Base-by-base conservation (phyloP, 1,284 basidiomycete species). In the Pseudozyma tsukubaensis region DNA sequence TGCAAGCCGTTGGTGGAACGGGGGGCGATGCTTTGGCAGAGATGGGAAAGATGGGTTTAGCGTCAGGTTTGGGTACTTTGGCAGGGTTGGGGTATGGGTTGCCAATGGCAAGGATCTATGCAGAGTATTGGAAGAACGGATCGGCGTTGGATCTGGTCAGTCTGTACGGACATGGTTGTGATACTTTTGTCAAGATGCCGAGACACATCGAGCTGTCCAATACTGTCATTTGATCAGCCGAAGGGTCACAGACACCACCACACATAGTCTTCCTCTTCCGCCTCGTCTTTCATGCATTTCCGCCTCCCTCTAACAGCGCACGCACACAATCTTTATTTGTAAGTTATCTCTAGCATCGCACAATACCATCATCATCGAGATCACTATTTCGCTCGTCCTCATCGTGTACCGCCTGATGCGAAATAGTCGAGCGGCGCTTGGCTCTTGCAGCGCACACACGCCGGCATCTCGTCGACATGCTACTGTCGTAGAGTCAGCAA, bases 91-190 rank as follows among this genome's bases (percentile, higher is more conserved):
- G 93, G 0, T 71, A 72, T 48, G 85, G 85, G 0, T 85, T 94
- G 59, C 93, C 93, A 4, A 92, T 94, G 91, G 92, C 92, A 81
- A 88, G 89, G 71, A 85, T 94, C 53, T 94, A 94, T 80, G 90
- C 92, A 24, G 89, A 72, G 44, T 82, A 80, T 60, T 81, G 72
- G 72, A 74, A 74, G 63, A 74, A 74, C 34, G 60, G 59, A 8
- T 60, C 56, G 10, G 59, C 66, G 47, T 45, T 69, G 21, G 64
- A 72, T 48, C 39, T 64, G 48, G 66, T 70, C 16, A 53, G 57
- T 19, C 36, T 64, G 45, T 72, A 59, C 43, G 63, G 67, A 12
- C 66, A 73, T 65, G 80, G 80, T 4, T 82, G 80, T 49, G 80
- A 82, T 37, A 77, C 80, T 4, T 82, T 79, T 54, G 72, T 82